Evolutionary conservation across 164 flowering plant genomes (phyloP).

Genomic region (Annona cherimola): DNA sequence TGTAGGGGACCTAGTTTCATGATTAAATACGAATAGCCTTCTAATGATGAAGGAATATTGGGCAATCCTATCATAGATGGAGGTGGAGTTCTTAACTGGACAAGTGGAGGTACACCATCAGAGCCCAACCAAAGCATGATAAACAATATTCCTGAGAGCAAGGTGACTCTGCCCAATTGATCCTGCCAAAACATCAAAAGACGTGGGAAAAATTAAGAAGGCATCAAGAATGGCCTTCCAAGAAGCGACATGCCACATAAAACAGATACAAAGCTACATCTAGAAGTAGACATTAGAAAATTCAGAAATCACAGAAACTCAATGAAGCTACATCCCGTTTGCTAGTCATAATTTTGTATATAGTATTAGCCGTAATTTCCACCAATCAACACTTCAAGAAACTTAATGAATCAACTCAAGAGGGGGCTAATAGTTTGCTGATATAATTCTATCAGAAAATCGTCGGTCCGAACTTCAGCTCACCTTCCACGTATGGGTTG

Average conservation of each 20-base stretch:
- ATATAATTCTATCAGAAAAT: too few species aligned
- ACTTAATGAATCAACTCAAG: too few species aligned
- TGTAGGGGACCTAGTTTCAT: slow-evolving; percentile 81
- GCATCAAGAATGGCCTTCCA: background rate
- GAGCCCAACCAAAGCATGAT: slow-evolving; percentile 73
- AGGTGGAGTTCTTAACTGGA: slow-evolving; percentile 77
- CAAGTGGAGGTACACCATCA: slow-evolving; percentile 71
- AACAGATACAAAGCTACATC: background rate
- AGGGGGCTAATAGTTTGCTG: too few species aligned
- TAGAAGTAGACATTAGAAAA: background rate
- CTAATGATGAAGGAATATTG: slow-evolving; percentile 50
- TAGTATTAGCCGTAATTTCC: background rate
- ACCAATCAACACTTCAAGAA: too few species aligned
- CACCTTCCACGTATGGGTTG: slow-evolving; percentile 77
- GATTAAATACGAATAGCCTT: slow-evolving; percentile 71
- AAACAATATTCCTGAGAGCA: slow-evolving; percentile 77
- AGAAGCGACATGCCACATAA: background rate
- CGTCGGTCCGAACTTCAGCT: background rate
- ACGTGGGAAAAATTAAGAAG: background rate
- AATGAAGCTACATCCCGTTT: background rate
- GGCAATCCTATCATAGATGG: slow-evolving; percentile 63
- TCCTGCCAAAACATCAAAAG: slow-evolving; percentile 49
- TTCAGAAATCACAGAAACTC: background rate
- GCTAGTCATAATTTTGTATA: background rate
- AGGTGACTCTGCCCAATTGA: slow-evolving; percentile 83